Conservation (phyloP, 768 basidiomycete species). For the Tulasnella calospora region DNA sequence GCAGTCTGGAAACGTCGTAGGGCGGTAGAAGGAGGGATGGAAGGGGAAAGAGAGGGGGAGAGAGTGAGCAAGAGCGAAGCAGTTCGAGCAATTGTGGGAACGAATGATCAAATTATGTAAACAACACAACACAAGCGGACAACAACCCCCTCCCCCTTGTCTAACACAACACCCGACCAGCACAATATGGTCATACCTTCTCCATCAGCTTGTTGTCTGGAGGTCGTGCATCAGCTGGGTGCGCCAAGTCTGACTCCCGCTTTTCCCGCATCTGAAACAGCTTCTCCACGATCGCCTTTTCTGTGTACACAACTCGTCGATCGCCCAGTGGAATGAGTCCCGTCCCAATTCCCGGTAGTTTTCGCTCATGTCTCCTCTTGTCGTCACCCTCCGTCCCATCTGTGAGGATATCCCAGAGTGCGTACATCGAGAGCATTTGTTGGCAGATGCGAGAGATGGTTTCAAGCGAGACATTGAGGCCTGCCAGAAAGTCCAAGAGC, state of each 20-base stretch:
- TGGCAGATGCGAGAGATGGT: slow-evolving; percentile 80
- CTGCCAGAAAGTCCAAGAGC: slow-evolving; percentile 75
- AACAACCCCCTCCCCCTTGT: neutral
- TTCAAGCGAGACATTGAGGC: slow-evolving; percentile 77
- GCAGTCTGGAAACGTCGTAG: neutral
- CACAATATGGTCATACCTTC: neutral
- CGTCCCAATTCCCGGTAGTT: slow-evolving; percentile 18
- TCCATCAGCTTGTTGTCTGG: slow-evolving; percentile 20
- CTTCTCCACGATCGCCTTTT: slow-evolving; percentile 23
- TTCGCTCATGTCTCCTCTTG: slow-evolving; percentile 4
- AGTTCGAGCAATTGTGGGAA: neutral
- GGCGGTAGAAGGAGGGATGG: neutral
- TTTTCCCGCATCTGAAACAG: slow-evolving; percentile 16
- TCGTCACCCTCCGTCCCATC: slow-evolving; percentile 60
- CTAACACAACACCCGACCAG: neutral
- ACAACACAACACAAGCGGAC: neutral
- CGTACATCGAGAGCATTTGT: slow-evolving; percentile 85
- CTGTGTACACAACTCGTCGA: neutral
- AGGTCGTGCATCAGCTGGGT: slow-evolving; percentile 15
- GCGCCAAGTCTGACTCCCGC: slow-evolving; percentile 18
- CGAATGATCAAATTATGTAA: neutral
- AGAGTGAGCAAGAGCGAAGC: neutral
- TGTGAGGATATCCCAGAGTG: slow-evolving; percentile 61
- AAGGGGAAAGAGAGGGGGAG: neutral
- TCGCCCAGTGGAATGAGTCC: slow-evolving; percentile 20